These are phyloP conservation scores for Phialemoniopsis sp. DNA, from an alignment of 2,329 filamentous ascomycete genomes.

Conservation along the genomic window DNA sequence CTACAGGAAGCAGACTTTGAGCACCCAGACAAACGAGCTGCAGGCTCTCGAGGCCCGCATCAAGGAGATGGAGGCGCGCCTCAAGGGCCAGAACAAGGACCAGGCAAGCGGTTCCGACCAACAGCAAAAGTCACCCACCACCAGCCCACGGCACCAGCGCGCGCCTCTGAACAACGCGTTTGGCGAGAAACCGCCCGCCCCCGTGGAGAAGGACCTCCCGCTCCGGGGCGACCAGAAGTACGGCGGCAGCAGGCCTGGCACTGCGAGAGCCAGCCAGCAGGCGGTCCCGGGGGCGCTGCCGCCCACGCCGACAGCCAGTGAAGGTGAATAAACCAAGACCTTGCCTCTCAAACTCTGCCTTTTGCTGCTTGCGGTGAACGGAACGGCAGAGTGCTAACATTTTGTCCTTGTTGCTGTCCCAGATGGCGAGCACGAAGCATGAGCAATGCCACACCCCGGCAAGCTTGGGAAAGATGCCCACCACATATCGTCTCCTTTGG, in stretches of 20 bases:
- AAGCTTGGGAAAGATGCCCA: no score
- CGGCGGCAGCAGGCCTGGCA: slow-evolving; percentile 48
- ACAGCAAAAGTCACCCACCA: slow-evolving; percentile 7
- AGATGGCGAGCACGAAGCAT: slow-evolving; percentile 29
- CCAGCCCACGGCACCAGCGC: slow-evolving; percentile 21
- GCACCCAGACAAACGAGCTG: slow-evolving; percentile 71
- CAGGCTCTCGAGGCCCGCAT: slow-evolving; percentile 81
- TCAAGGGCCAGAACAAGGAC: slow-evolving; percentile 38
- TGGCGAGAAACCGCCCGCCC: slow-evolving; percentile 12
- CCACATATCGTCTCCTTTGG: no score
- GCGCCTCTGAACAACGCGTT: slow-evolving; percentile 20
- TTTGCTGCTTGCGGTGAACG: no score
- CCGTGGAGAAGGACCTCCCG: slow-evolving; percentile 20
- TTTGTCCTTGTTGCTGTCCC: slow-evolving; percentile 29
- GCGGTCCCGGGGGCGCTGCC: slow-evolving; percentile 54
- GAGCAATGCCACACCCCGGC: background rate
- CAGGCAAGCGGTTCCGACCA: slow-evolving; percentile 4
- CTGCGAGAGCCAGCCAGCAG: slow-evolving; percentile 43
- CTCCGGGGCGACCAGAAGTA: slow-evolving; percentile 24
- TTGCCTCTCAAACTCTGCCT: slow-evolving; percentile 5
- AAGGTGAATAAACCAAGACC: slow-evolving; percentile 52
- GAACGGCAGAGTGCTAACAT: slow-evolving; percentile 22
- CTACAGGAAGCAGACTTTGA: slow-evolving; percentile 73
- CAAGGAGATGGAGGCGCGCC: slow-evolving; percentile 77
- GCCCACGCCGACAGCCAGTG: slow-evolving; percentile 56